Evolutionary conservation across 176 grass and related monocot species (phyloP), one percentile per base, ranked within the genome.

Genomic region (Carex myosuroides): DNA sequence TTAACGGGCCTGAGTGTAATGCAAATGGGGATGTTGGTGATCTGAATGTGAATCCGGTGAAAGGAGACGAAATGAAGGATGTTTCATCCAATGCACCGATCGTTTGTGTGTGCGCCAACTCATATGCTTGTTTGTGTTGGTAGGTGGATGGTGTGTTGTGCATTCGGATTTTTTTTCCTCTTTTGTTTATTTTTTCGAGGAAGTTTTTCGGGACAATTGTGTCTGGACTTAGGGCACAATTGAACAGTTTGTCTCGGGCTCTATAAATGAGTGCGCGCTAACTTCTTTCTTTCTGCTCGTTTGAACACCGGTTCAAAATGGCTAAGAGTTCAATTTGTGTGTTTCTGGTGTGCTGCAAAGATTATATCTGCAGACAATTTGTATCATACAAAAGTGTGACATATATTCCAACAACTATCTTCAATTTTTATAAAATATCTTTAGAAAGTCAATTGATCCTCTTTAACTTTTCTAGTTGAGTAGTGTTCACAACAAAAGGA

Each of bases 331-430:
- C 14, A 78, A 55, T 56, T 78, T 55, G 73, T 78, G 22, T 54
- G 50, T 78, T 78, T 56, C 22, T 78, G 52, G 52, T 32, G 50
- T 55, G 73, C 73, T 77, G 73, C 50, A 55, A 56, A 56, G 22
- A 30, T 55, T 56, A 55, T 30, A 6, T 22, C 56, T 77, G 50
- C 73, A 78, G 73, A 57, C 6, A 57, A 55, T 78, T 55, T 78
- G 73, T 78, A 78, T 78, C 52, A 78, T 78, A 78, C 13, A 57
- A 78, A 57, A 78, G 50, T 78, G 73, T 78, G 52, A 78, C 73
- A 78, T 56, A 44, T 44, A 56, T 78, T 57, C 13, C 52, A 78
- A 57, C 48, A 77, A 55, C 55, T 57, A 52, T 78, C 56, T 56
- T 52, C 39, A 26, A 78, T 56, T 33, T 57, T 78, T 56, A 32